Evolutionary conservation across 75 land plant species (phyloP).

Genomic region (Cupressus sempervirens): DNA sequence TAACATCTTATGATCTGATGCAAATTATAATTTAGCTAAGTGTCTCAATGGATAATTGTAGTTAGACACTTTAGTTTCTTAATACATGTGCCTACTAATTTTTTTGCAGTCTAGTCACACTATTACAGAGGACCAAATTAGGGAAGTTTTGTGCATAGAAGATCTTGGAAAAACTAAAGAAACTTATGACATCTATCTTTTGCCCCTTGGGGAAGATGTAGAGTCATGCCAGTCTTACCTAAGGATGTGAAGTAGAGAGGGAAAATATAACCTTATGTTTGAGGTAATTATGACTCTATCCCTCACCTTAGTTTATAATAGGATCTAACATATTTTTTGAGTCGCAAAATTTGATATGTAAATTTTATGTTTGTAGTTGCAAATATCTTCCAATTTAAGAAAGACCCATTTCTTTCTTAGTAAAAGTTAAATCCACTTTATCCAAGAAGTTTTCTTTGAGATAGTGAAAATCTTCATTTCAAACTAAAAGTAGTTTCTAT

Average conservation of each 20-base stretch:
- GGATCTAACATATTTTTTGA: neutral
- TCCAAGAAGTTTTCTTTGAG: neutral
- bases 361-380: neutral
- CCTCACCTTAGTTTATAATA: neutral
- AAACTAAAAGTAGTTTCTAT: neutral
- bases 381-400: neutral
- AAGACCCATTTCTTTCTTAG: neutral
- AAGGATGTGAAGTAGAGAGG: slow-evolving; percentile 38
- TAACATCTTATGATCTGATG: neutral
- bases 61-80: neutral
- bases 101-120: slow-evolving; percentile 24
- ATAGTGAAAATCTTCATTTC: neutral
- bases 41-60: neutral
- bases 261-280: slow-evolving; percentile 44
- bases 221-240: slow-evolving; percentile 40
- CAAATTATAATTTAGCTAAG: neutral
- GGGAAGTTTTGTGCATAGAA: slow-evolving; percentile 15
- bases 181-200: slow-evolving; percentile 34
- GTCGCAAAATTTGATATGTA: neutral
- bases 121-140: slow-evolving; percentile 33
- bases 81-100: neutral
- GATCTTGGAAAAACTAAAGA: slow-evolving; percentile 27
- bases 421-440: neutral
- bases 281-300: slow-evolving; percentile 26
- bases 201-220: slow-evolving; percentile 43